These are phyloP conservation scores for Heterobasidion parviporum DNA, from an alignment of 1,284 basidiomycete species.

Conservation along the genomic window DNA sequence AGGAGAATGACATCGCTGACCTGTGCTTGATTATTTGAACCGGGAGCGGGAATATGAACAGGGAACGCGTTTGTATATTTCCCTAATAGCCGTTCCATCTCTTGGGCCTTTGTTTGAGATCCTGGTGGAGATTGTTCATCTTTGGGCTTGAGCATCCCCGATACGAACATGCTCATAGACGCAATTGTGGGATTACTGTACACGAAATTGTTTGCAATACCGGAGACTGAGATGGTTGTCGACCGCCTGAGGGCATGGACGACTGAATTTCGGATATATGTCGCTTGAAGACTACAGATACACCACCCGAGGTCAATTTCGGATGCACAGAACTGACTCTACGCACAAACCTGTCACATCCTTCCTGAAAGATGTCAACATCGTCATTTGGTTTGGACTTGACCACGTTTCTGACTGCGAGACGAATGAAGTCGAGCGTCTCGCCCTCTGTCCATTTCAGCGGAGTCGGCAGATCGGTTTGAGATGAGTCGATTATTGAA, in stretches of 20 bases:
- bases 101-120: conserved; percentile 1
- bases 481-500: conserved; percentile 3
- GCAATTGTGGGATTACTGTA: conserved; percentile 4
- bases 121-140: not conserved
- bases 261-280: conserved; percentile 10
- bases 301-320: not conserved
- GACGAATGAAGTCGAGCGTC: conserved; percentile 7
- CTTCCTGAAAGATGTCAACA: conserved; percentile 12
- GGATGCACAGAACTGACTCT: not conserved
- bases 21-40: not conserved
- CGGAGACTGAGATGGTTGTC: not conserved
- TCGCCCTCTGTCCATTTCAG: conserved; percentile 7
- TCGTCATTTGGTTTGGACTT: conserved; percentile 1
- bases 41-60: not conserved
- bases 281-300: conserved; percentile 7
- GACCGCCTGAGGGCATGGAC: conserved; percentile 3
- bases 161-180: not conserved
- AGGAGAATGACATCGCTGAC: conserved; percentile 16
- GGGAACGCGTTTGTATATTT: conserved; percentile 12
- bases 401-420: conserved; percentile 7
- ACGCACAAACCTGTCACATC: conserved; percentile 12
- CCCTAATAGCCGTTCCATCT: conserved; percentile 9
- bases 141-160: not conserved
- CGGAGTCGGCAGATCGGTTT: conserved; percentile 3
- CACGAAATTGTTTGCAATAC: conserved; percentile 3